Percentiles rank a stretch among this genome's conserved stretches.
Conservation (phyloP, 345 rosid species). For the Ceriops zippeliana region DNA sequence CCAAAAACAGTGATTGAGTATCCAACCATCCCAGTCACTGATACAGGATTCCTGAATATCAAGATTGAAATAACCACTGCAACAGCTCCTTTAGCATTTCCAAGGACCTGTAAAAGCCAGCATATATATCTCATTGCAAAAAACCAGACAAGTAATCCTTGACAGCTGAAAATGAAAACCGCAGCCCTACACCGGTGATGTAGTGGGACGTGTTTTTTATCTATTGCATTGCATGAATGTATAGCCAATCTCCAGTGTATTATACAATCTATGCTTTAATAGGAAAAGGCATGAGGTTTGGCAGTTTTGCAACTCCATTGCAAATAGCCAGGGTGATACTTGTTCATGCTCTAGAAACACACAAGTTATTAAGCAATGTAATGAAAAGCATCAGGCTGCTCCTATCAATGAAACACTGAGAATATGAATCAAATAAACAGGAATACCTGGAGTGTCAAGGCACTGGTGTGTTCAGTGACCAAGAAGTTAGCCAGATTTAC, state of each 20-base stretch:
- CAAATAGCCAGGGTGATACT: no score
- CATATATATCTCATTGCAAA: background rate
- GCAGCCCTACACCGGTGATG: background rate
- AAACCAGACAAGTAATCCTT: background rate
- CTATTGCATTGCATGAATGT: background rate
- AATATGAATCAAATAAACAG: background rate
- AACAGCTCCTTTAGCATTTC: slow-evolving; percentile 46
- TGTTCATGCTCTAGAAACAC: no score
- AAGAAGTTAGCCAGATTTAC: slow-evolving; percentile 44
- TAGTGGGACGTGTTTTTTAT: background rate
- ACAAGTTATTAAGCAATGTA: background rate
- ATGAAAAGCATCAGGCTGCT: background rate
- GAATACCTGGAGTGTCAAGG: slow-evolving; percentile 50
- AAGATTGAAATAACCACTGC: slow-evolving; percentile 39
- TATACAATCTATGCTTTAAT: no score
- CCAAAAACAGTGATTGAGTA: slow-evolving; percentile 39
- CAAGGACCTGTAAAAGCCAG: slow-evolving; percentile 31
- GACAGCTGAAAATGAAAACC: background rate
- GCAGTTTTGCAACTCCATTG: no score
- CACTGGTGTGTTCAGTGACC: slow-evolving; percentile 50
- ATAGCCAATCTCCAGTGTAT: background rate
- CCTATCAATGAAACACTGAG: background rate
- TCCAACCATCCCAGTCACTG: slow-evolving; percentile 44
- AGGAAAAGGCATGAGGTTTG: no score
- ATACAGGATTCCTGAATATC: slow-evolving; percentile 43